These are phyloP conservation scores for Cephaloascus albidus DNA, from an alignment of 805 yeast species.

Conservation along the genomic window DNA sequence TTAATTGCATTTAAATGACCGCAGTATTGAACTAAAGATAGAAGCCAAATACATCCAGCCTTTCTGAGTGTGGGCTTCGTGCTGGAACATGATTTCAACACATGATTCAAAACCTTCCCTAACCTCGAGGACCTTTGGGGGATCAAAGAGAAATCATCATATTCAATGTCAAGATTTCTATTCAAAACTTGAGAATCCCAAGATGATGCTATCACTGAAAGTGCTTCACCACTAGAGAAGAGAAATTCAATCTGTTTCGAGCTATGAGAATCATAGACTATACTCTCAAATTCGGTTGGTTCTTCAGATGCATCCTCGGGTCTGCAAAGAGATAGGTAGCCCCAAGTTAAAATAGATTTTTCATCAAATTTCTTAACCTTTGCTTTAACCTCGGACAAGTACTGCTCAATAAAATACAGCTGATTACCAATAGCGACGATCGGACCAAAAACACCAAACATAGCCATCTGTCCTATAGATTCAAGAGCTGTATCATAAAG, in stretches of 20 bases:
- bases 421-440: constrained; percentile 4
- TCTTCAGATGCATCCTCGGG: constrained; percentile 4
- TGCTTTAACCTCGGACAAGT: constrained; percentile 16
- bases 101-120: constrained; percentile 29
- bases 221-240: constrained; percentile 79
- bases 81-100: constrained; percentile 44
- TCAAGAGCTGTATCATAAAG: constrained; percentile 21
- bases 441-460: constrained; percentile 39
- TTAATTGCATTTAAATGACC: constrained; percentile 33
- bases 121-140: constrained; percentile 11
- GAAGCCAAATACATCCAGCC: constrained; percentile 78
- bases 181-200: constrained; percentile 56
- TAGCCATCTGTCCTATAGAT: constrained; percentile 30
- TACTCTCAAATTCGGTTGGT: constrained; percentile 26
- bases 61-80: constrained; percentile 70
- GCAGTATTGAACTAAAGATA: constrained; percentile 72
- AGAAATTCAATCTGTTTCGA: constrained; percentile 69
- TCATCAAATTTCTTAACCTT: constrained; percentile 52
- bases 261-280: constrained; percentile 45
- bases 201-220: constrained; percentile 63
- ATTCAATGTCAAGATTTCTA: constrained; percentile 46
- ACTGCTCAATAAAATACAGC: constrained; percentile 8
- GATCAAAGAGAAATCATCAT: constrained; percentile 10
- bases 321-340: constrained; percentile 38
- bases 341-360: constrained; percentile 43